A percentile compares a stretch with the other conserved stretches of the same genome.
phyloP scores from a whole-genome alignment of 805 yeast species.

The Metschnikowia noctiluminum region DNA sequence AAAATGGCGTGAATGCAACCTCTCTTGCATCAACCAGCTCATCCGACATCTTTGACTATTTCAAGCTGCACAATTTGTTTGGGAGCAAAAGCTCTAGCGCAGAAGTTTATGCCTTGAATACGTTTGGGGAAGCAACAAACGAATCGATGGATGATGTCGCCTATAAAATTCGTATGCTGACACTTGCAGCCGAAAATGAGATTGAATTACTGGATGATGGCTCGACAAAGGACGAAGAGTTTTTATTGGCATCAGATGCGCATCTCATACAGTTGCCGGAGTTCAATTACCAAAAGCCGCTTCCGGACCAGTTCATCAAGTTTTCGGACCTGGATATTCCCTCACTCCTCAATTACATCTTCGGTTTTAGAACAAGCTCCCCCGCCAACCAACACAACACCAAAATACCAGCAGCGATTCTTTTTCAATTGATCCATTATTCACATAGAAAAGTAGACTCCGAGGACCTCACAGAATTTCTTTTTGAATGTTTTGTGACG shows the following conservation, averaged over 20 bases:
- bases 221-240: slow-evolving; percentile 25
- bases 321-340: slow-evolving; percentile 60
- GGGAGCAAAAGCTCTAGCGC: slow-evolving; percentile 6
- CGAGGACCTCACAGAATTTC: slow-evolving; percentile 51
- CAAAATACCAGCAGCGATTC: slow-evolving; percentile 62
- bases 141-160: slow-evolving; percentile 36
- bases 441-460: slow-evolving; percentile 58
- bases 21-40: slow-evolving; percentile 56
- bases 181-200: slow-evolving; percentile 22
- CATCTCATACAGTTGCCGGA: slow-evolving; percentile 28
- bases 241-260: slow-evolving; percentile 26
- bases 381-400: slow-evolving; percentile 42
- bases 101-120: slow-evolving; percentile 17
- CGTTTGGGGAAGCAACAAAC: slow-evolving; percentile 16
- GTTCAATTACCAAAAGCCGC: slow-evolving; percentile 55
- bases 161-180: slow-evolving; percentile 31
- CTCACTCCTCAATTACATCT: slow-evolving; percentile 45
- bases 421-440: slow-evolving; percentile 68
- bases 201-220: slow-evolving; percentile 22
- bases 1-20: slow-evolving; percentile 47
- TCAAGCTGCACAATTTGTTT: slow-evolving; percentile 48
- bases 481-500: slow-evolving; percentile 58
- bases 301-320: slow-evolving; percentile 58
- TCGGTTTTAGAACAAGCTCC: slow-evolving; percentile 41
- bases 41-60: slow-evolving; percentile 50